Conservation (phyloP, 1,139 yeast species). For the Yamadazyma jaroonii region DNA sequence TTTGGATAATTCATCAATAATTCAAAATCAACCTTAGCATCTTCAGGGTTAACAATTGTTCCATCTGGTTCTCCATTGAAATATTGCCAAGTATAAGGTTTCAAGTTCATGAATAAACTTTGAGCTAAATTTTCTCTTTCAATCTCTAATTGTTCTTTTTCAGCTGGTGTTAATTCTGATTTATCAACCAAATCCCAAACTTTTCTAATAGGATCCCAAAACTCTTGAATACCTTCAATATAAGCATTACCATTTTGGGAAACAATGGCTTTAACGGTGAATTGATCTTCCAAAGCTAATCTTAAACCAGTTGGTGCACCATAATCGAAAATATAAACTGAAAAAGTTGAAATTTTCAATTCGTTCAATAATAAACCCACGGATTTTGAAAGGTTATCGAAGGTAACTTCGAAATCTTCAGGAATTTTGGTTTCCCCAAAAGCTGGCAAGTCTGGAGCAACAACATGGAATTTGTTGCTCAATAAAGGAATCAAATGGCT, state of each 20-base stretch:
- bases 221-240: constrained; percentile 32
- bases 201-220: constrained; percentile 33
- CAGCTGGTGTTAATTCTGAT: constrained; percentile 10
- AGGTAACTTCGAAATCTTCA: constrained; percentile 22
- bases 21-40: constrained; percentile 27
- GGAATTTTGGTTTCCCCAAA: constrained; percentile 38
- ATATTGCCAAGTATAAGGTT: constrained; percentile 26
- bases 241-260: constrained; percentile 46
- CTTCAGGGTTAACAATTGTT: constrained; percentile 26
- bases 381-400: constrained; percentile 29
- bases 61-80: constrained; percentile 23
- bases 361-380: constrained; percentile 27
- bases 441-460: constrained; percentile 48
- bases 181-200: constrained; percentile 25
- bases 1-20: constrained; percentile 22
- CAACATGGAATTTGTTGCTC: constrained; percentile 30
- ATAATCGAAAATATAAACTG: constrained; percentile 39
- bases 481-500: constrained; percentile 33
- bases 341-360: constrained; percentile 21
- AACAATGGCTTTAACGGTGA: constrained; percentile 25
- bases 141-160: constrained; percentile 7
- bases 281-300: constrained; percentile 29
- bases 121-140: constrained; percentile 14
- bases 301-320: constrained; percentile 43
- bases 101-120: constrained; percentile 12